These are phyloP conservation scores for Borovskyia barvae DNA, from an alignment of 208 protist species.

Conservation along the genomic window DNA sequence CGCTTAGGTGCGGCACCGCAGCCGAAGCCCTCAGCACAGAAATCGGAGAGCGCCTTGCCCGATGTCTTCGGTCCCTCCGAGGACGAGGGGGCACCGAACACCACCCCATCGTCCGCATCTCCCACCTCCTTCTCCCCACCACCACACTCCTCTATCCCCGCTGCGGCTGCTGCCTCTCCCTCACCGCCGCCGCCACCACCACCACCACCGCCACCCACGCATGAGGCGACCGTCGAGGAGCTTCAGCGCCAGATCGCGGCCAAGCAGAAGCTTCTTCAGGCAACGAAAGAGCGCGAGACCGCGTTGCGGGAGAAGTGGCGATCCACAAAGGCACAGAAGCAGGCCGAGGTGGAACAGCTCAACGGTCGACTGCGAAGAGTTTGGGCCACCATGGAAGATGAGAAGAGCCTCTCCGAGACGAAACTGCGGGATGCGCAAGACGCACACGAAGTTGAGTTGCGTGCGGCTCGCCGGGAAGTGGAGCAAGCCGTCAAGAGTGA, in stretches of 20 bases:
- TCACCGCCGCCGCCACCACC: not conserved
- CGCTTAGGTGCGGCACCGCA: not conserved
- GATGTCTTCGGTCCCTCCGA: slow-evolving; percentile 18
- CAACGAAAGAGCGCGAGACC: slow-evolving; percentile 46
- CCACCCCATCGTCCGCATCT: not conserved
- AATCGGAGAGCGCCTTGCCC: slow-evolving; percentile 13
- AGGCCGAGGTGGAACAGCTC: slow-evolving; percentile 67
- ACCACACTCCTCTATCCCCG: not conserved
- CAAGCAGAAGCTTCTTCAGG: slow-evolving; percentile 52
- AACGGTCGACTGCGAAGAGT: slow-evolving; percentile 50
- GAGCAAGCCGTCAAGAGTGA: slow-evolving; percentile 49
- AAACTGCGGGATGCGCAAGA: slow-evolving; percentile 50
- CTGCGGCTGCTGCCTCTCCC: not conserved
- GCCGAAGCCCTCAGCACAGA: not conserved
- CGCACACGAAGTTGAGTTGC: slow-evolving; percentile 45
- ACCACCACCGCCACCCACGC: slow-evolving; percentile 6
- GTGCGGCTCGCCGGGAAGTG: slow-evolving; percentile 35
- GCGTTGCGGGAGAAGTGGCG: slow-evolving; percentile 61
- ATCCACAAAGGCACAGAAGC: slow-evolving; percentile 64
- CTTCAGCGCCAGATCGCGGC: slow-evolving; percentile 54
- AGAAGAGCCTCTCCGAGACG: slow-evolving; percentile 46
- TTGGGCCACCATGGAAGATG: slow-evolving; percentile 49
- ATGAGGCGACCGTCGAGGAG: slow-evolving; percentile 48
- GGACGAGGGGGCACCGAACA: not conserved
- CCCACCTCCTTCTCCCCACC: not conserved